Conservation (phyloP, 495 filamentous ascomycete genomes). For the Talaromyces stipitatus region DNA sequence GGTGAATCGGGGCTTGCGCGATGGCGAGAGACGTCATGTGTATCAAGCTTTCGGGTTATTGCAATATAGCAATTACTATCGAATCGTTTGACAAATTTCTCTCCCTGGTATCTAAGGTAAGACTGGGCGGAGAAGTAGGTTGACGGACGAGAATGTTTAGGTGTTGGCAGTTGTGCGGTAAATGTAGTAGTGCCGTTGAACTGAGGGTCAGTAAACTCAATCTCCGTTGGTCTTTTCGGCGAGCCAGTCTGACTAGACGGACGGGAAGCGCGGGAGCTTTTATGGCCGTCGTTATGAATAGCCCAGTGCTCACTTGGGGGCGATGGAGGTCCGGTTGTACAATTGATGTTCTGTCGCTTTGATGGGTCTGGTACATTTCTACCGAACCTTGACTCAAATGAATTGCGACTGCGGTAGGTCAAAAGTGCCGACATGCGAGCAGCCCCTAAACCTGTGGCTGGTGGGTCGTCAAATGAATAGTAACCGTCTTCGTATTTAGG, state of each 20-base stretch:
- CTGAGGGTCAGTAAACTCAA: constrained; percentile 62
- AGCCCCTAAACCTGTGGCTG: constrained; percentile 77
- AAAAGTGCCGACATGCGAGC: constrained; percentile 94
- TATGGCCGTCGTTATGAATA: constrained; percentile 94
- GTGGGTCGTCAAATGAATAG: constrained; percentile 77
- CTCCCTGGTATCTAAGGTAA: constrained; percentile 95
- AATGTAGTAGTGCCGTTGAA: constrained; percentile 61
- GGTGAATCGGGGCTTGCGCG: constrained; percentile 39
- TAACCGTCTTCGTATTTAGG: constrained; percentile 98
- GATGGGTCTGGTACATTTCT: constrained; percentile 84
- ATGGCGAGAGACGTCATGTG: constrained; percentile 82
- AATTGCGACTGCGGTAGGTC: constrained; percentile 93
- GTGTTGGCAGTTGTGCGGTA: constrained; percentile 22
- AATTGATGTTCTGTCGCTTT: constrained; percentile 70
- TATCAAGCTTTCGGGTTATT: constrained; percentile 97
- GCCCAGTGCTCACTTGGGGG: constrained; percentile 80
- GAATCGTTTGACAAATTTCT: constrained; percentile 94
- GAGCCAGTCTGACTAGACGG: constrained; percentile 29
- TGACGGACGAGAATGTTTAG: constrained; percentile 35
- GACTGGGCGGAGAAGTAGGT: constrained; percentile 97
- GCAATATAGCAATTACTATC: constrained; percentile 99
- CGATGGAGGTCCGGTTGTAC: constrained; percentile 50
- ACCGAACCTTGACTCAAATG: constrained; percentile 91
- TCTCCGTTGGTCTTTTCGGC: constrained; percentile 16
- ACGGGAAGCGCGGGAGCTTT: constrained; percentile 35